A percentile compares a stretch with the other conserved stretches of the same genome.
Evolutionary conservation across 768 basidiomycete genomes (phyloP).

Genomic region (Trametes meyenii): DNA sequence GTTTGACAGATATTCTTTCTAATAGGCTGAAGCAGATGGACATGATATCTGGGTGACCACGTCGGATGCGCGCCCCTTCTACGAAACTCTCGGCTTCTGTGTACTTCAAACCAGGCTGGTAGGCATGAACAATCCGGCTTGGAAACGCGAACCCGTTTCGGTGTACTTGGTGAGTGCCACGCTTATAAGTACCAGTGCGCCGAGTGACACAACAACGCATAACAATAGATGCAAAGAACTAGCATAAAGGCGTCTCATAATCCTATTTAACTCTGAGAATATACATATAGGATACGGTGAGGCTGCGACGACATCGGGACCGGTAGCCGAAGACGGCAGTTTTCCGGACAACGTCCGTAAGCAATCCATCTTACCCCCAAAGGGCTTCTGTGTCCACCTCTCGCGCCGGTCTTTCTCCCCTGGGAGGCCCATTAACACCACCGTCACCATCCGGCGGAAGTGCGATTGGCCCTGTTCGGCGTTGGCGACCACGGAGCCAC

Average conservation of each 20-base stretch:
- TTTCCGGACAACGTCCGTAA: no score
- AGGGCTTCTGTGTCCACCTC: conserved; percentile 26
- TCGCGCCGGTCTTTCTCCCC: conserved; percentile 18
- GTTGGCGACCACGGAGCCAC: conserved; percentile 32
- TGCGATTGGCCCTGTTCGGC: conserved; percentile 41
- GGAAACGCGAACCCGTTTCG: not conserved
- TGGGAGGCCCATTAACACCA: not conserved
- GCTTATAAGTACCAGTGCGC: no score
- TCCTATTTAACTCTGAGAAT: no score
- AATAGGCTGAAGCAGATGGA: not conserved
- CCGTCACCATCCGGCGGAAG: conserved; percentile 45
- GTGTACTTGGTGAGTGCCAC: not conserved
- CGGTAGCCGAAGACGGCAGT: no score
- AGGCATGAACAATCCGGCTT: not conserved
- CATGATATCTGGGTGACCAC: not conserved
- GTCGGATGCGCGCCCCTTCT: not conserved
- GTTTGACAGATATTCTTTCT: not conserved
- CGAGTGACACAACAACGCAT: no score
- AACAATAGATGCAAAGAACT: no score
- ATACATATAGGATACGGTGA: no score
- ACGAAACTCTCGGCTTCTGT: not conserved
- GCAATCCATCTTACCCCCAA: conserved; percentile 17
- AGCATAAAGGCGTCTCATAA: no score
- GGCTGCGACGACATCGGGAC: no score
- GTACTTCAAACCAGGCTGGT: not conserved